These are phyloP conservation scores for Argentina anserina DNA, from an alignment of 306 rosid genomes.

Conservation along the genomic window DNA sequence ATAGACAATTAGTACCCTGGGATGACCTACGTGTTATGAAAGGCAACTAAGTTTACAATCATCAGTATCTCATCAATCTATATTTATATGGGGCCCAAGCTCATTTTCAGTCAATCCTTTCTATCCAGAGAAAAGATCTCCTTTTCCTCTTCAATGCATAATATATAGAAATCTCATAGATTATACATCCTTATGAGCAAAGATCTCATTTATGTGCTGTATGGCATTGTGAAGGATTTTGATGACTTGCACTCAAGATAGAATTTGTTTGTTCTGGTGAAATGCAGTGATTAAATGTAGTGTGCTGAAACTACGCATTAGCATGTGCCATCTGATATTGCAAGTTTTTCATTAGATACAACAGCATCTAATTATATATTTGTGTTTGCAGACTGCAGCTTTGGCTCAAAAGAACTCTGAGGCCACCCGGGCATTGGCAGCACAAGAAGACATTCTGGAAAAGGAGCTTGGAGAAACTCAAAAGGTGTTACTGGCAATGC, in stretches of 20 bases:
- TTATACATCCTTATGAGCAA: background rate
- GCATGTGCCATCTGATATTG: background rate
- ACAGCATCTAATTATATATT: slow-evolving; percentile 21
- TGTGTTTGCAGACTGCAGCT: slow-evolving; percentile 67
- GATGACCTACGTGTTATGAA: background rate
- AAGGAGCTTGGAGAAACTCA: slow-evolving; percentile 90
- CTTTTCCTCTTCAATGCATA: background rate
- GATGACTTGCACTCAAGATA: background rate
- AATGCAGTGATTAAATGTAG: background rate
- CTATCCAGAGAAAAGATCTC: background rate
- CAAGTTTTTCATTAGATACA: background rate
- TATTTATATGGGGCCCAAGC: background rate
- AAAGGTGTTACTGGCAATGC: slow-evolving; percentile 87
- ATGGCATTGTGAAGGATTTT: background rate
- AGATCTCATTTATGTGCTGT: background rate
- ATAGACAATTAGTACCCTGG: background rate
- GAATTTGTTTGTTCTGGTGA: background rate
- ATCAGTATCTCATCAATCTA: too few relatives aligned
- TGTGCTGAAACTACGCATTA: background rate
- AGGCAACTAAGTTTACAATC: background rate
- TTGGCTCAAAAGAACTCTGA: slow-evolving; percentile 76
- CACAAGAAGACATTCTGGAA: slow-evolving; percentile 73
- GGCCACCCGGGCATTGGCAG: slow-evolving; percentile 76
- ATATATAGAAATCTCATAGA: background rate
- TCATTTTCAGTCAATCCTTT: background rate